Percentiles rank a stretch among this genome's conserved stretches.
These are phyloP conservation scores for Naematelia aurantialba DNA, from an alignment of 768 basidiomycete species.

Conservation along the genomic window DNA sequence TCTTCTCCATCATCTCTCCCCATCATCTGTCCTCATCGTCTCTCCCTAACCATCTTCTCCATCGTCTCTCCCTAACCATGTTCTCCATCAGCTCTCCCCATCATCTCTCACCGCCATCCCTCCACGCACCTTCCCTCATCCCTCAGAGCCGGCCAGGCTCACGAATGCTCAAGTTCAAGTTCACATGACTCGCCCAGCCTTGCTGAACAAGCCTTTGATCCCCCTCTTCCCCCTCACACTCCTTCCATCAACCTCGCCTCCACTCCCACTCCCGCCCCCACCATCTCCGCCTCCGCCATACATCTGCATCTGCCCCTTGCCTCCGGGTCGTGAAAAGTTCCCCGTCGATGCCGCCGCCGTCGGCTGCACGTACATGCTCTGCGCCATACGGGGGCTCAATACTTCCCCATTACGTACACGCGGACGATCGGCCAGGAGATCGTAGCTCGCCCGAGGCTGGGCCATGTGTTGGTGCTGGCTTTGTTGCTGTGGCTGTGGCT, in stretches of 20 bases:
- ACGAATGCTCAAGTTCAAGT: too few relatives aligned
- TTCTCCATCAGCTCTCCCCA: too few relatives aligned
- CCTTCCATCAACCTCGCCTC: constrained; percentile 6
- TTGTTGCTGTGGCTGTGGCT: not conserved
- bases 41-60: too few relatives aligned
- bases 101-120: too few relatives aligned
- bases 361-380: constrained; percentile 25
- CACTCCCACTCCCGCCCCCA: constrained; percentile 11
- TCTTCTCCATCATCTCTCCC: too few relatives aligned
- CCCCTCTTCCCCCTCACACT: constrained; percentile 17
- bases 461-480: not conserved
- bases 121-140: not conserved
- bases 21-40: too few relatives aligned
- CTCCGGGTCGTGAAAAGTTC: not conserved
- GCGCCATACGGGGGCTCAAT: constrained; percentile 9
- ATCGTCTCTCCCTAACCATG: too few relatives aligned
- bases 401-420: not conserved
- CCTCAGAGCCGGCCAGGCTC: not conserved
- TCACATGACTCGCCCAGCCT: constrained; percentile 28
- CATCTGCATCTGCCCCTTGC: constrained; percentile 5
- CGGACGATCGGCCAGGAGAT: not conserved
- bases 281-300: constrained; percentile 6
- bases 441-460: not conserved
- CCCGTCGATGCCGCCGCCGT: constrained; percentile 2
- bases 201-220: constrained; percentile 35